Conservation (phyloP, 1,284 basidiomycete species). For the Ustilago tritici region DNA sequence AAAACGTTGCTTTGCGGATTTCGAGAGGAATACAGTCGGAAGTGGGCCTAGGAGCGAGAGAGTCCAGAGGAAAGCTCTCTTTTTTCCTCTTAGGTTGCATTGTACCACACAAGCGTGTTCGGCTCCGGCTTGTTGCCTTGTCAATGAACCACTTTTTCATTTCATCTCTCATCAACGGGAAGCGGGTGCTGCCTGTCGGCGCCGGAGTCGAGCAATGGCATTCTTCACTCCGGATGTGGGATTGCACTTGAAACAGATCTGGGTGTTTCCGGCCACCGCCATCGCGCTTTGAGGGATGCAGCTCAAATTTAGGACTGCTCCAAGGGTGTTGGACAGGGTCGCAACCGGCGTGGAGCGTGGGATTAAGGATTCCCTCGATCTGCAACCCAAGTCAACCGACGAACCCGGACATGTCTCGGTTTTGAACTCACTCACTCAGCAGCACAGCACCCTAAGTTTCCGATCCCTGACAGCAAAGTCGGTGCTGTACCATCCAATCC, state of each 20-base stretch:
- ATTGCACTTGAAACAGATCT: not conserved
- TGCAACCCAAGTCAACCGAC: not conserved
- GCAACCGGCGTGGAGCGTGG: not conserved
- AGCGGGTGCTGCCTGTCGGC: not conserved
- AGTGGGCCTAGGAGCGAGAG: too few relatives aligned
- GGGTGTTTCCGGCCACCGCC: slow-evolving; percentile 22
- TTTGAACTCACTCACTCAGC: not conserved
- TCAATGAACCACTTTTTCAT: not conserved
- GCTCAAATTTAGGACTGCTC: slow-evolving; percentile 8
- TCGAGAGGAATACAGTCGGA: too few relatives aligned
- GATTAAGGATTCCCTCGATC: not conserved
- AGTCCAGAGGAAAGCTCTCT: not conserved
- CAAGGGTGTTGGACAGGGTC: slow-evolving; percentile 2
- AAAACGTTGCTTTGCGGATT: not conserved
- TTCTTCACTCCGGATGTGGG: slow-evolving; percentile 2
- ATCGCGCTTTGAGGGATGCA: slow-evolving; percentile 4
- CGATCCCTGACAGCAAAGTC: not conserved
- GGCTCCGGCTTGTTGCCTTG: not conserved
- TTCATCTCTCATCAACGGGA: slow-evolving; percentile 20
- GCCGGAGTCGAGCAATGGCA: not conserved
- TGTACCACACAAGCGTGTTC: slow-evolving; percentile 1
- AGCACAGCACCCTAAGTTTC: not conserved
- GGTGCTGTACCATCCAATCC: too few relatives aligned
- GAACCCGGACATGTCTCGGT: slow-evolving; percentile 9
- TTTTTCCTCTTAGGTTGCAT: not conserved